Evolutionary conservation across 148 eudicot genomes (phyloP), one percentile per base, ranked within the genome.

Genomic region (Rheum nobile): DNA sequence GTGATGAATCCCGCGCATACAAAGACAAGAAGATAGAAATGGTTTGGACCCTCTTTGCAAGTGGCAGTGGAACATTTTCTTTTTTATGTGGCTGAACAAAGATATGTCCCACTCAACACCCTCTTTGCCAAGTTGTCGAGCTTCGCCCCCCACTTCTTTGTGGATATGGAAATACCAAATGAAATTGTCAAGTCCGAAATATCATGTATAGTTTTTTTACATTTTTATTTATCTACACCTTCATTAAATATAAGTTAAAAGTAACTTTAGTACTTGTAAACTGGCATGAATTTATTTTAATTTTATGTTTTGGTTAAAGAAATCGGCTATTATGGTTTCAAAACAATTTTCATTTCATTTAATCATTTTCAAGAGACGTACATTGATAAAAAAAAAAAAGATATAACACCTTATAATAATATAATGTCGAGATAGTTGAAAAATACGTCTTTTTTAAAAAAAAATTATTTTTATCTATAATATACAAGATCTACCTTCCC

Each of bases 11-110:
- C 14, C 13, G 6, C 7, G 4, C 29, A 24, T 8, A 31, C 32
- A 16, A 16, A 31, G 9, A 32, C 69, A 14, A 31, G 39, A 14
- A 16, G 13, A 57, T 9, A 14, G 17, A 29, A 59, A 28, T 10
- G 35, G 13, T 6, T 29, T 63, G 39, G 21, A 63, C 21, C 69
- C 39, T 2, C 5, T 31, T 34, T 6, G 9, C 22, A 59, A 59
- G 67, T 59, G 67, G 67, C 35, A 59, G 32, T 65, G 16, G 70
- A 65, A 65, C 70, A 65, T 65, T 13, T 65, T 31, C 17, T 65
- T 65, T 16, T 65, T 65, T 65, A 65, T 32, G 70, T 65, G 70
- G 70, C 32, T 65, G 37, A 31, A 65, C 22, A 4, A 4, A 65
- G 21, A 65, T 14, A 24, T 34, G 70, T 65, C 70, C 70, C 67